phyloP scores from a whole-genome alignment of 2,329 filamentous ascomycete genomes.

The Trichocomaceae sp. region DNA sequence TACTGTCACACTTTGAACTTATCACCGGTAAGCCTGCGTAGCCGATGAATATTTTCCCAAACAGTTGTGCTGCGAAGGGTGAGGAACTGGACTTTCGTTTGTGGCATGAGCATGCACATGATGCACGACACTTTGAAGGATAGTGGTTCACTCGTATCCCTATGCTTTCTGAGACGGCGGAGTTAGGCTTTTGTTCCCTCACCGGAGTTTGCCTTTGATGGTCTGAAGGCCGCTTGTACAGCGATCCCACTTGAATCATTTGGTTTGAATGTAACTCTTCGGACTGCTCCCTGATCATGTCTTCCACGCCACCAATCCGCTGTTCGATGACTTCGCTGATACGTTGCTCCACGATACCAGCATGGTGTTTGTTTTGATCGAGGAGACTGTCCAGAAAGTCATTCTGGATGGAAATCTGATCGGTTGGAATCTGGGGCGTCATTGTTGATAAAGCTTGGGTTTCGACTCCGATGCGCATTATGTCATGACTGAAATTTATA shows the following conservation, averaged over 20 bases:
- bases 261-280: neutral
- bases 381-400: no score
- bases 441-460: no score
- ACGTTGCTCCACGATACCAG: neutral
- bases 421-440: no score
- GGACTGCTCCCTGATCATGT: neutral
- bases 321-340: neutral
- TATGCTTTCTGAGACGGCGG: neutral
- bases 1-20: neutral
- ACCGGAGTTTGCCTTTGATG: no score
- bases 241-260: neutral
- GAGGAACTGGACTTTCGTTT: neutral
- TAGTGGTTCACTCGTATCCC: neutral
- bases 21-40: neutral
- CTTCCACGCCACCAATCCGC: neutral
- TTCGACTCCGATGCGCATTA: no score
- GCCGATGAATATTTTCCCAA: neutral
- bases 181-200: no score
- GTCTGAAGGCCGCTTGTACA: neutral
- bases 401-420: no score
- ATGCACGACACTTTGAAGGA: neutral
- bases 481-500: no score
- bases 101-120: neutral
- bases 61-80: neutral
- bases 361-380: no score